These are phyloP conservation scores for Parasarocladium wereldwijsianum DNA, from an alignment of 2,329 filamentous ascomycete genomes.

Conservation along the genomic window DNA sequence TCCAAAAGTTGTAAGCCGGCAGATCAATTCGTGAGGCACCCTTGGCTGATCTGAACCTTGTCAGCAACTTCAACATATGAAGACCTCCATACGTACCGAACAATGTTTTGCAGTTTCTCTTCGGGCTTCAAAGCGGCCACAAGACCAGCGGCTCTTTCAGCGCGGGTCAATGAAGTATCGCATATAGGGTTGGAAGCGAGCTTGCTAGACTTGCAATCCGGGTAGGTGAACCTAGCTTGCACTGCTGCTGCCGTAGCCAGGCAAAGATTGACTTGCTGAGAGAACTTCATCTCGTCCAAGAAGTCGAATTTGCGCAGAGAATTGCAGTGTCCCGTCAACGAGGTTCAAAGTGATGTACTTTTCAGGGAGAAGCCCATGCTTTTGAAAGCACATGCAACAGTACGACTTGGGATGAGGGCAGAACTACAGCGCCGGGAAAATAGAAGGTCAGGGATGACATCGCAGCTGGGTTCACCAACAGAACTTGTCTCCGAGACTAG, in stretches of 20 bases:
- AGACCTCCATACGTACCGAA: conserved; percentile 11
- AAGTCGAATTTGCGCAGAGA: too few relatives aligned
- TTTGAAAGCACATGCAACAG: too few relatives aligned
- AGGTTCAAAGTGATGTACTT: too few relatives aligned
- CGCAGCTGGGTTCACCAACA: too few relatives aligned
- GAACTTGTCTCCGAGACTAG: too few relatives aligned
- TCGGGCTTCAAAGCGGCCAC: conserved; percentile 16
- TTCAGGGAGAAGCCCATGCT: too few relatives aligned
- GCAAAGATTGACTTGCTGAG: not conserved
- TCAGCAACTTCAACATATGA: conserved; percentile 5
- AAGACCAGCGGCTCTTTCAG: conserved; percentile 15
- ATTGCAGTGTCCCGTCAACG: too few relatives aligned
- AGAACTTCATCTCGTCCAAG: conserved; percentile 3
- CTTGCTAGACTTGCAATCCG: conserved; percentile 15
- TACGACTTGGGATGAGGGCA: too few relatives aligned
- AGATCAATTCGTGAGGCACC: conserved; percentile 41
- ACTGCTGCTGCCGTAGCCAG: not conserved
- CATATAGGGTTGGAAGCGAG: conserved; percentile 17
- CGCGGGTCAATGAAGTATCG: conserved; percentile 12
- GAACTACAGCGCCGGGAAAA: too few relatives aligned
- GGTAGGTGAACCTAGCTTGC: conserved; percentile 8
- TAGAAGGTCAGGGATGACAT: too few relatives aligned
- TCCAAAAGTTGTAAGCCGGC: conserved; percentile 45
- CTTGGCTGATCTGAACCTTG: not conserved
- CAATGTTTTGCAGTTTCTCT: conserved; percentile 17